Base-by-base conservation (phyloP, 2,329 filamentous ascomycete species). In the Xylariaceae sp. region DNA sequence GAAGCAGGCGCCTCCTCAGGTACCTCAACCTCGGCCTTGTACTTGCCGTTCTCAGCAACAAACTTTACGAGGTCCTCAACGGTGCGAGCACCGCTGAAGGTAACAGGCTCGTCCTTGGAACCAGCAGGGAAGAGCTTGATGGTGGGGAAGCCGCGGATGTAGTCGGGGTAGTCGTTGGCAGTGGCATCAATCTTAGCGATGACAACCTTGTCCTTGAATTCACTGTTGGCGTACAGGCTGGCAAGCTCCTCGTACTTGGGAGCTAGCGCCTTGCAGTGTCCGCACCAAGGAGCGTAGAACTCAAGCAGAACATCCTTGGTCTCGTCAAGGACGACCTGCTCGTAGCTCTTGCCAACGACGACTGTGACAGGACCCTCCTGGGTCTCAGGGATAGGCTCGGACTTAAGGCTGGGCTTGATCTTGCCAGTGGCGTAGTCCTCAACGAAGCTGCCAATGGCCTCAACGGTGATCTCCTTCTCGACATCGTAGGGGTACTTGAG, bases 201-300 rank as follows among this genome's bases (percentile, higher is more conserved):
- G 70, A 94, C 82, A 61, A 99, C 89, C 78, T 91, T 87, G 79
- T 87, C 82, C 76, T 89, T 89, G 78, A 87, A 88, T 68, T 89
- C 87, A 80, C 88, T 81, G 85, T 85, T 76, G 84, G 85, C 81
- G 79, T 91, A 97, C 61, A 86, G 81, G 61, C 82, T 76, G 58
- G 85, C 94, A 61, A 99, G 89, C 76, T 97, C 90, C 65, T 99
- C 94, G 77, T 97, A 99, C 77, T 96, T 88, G 71, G 94, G 94
- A 59, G 94, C 93, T 64, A 99, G 88, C 76, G 86, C 92, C 86
- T 97, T 97, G 90, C 94, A 99, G 86, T 99, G 94, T 70, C 94
- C 94, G 76, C 94, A 99, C 94, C 94, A 99, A 65, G 94, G 94
- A 61, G 94, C 94, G 80, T 99, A 99, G 82, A 96, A 97, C 82